Base-by-base conservation (phyloP, 2,329 filamentous ascomycete species). In the Exophiala mesophila region DNA sequence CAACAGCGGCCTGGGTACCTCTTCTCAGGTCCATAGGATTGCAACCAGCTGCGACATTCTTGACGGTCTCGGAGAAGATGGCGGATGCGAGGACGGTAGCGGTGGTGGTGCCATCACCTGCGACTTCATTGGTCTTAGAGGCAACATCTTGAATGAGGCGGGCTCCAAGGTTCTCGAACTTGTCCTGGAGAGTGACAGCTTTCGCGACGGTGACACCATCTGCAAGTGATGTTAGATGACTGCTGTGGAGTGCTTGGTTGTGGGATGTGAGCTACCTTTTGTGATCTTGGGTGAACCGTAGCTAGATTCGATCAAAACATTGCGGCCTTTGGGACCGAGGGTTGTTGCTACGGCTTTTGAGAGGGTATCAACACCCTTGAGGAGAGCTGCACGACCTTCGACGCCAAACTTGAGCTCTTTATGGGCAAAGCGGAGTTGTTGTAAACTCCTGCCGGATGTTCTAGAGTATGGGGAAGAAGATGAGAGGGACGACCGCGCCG, bases 251-350 rank as follows among this genome's bases (percentile, higher is more conserved):
- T 17, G 39, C 19, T n/a, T n/a, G n/a, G n/a, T n/a, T n/a, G 20
- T 21, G n/a, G 31, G 28, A 13, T 24, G 4, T 41, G 16, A 64
- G 76, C 52, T 74, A 95, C 90, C 90, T 77, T 98, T 98, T 61
- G 92, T 98, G 71, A 98, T 98, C 80, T 98, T 98, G 61, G 92
- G 92, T 35, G 92, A 95, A 68, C 92, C 92, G 63, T 95, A 98
- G 76, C 87, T 88, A 52, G 90, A 96, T 77, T 98, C 92, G 58
- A 98, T 98, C 63, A 98, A 70, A 57, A 98, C 92, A 73, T 97
- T 98, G 66, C 92, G 83, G 69, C 92, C 92, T 79, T 98, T 98
- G 61, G 92, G 92, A 57, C 92, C 92, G 50, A 98, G 80, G 54
- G 92, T 98, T 51, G 90, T 95, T 54, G 90, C 85, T 53, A 98